These are phyloP conservation scores for Tulasnella sp. DNA, from an alignment of 768 basidiomycete species.

Conservation along the genomic window DNA sequence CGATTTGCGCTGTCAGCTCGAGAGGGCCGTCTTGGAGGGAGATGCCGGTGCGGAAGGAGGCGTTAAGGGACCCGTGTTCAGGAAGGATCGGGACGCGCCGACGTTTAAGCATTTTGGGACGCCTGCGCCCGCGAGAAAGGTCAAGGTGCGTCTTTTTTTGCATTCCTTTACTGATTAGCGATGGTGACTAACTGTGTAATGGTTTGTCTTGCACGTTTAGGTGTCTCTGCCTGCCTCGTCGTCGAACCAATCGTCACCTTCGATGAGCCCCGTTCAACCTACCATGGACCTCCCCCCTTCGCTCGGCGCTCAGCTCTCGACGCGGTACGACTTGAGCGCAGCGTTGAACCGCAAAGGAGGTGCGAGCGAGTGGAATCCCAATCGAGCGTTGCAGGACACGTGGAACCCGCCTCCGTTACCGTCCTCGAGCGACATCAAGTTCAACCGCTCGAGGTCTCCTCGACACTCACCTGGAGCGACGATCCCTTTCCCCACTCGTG, in stretches of 20 bases:
- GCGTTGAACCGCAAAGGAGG: neutral
- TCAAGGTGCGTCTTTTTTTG: neutral
- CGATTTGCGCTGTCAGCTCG: neutral
- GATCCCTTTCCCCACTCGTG: neutral
- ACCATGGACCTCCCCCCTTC: neutral
- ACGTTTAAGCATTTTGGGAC: neutral
- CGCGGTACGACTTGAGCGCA: constrained; percentile 6
- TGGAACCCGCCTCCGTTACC: constrained; percentile 10
- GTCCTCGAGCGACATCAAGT: neutral
- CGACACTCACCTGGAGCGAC: neutral
- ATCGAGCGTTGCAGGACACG: neutral
- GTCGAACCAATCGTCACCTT: neutral
- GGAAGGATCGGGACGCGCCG: neutral
- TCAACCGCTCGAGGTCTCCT: neutral
- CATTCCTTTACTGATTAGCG: neutral
- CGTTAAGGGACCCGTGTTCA: neutral
- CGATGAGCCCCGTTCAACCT: neutral
- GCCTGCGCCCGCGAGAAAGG: neutral
- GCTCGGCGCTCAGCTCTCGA: constrained; percentile 8
- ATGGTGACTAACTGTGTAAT: neutral
- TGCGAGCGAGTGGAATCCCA: neutral
- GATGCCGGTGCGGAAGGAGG: neutral
- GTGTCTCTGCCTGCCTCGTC: neutral
- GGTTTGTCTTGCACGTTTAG: neutral
- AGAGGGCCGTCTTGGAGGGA: constrained; percentile 4